Evolutionary conservation across 345 rosid species (phyloP), one percentile per base, ranked within the genome.

Genomic region (Gossypium australe): DNA sequence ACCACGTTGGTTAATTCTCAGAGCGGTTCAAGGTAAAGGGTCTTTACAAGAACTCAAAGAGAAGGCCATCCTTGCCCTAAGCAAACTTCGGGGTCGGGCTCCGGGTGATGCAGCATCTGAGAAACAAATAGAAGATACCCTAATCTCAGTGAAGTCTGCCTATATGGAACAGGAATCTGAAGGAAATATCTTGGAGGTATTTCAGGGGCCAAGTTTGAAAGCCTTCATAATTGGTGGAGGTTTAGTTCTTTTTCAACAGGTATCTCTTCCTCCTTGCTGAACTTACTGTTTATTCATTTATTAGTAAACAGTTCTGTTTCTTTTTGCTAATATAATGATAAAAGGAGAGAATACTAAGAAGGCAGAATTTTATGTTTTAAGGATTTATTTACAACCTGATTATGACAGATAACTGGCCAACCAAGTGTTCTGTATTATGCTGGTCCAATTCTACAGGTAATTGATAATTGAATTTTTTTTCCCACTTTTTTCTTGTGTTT

Each of bases 361-460:
- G 27, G 51, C 25, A 49, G 52, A 51, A 53, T 67, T 11, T 81
- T 34, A 73, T 65, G 41, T 72, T 67, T 34, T 29, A n/a, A 74
- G 71, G 44, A 48, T 80, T 80, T 74, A 64, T 72, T 47, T 55
- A 55, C 52, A n/a, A 53, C 60, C 43, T 74, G 74, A 67, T 75
- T 47, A 55, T 85, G 77, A 78, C 90, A 94, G 98, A 90, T 94
- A 81, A 94, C 98, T 70, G 98, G 98, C 66, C 98, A 95, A 81
- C 99, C 99, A 12, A 95, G 99, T 83, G 98, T 93, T 70, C 85
- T 95, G 62, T 95, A 93, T 71, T 93, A 95, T 75, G 99, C 99
- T 16, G 97, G 97, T 75, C 79, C 99, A 38, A 95, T 95, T 79
- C 91, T 95, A 82, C 98, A 95, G 97, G 99, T 95, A 79, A 79